A percentile compares a stretch with the other conserved stretches of the same genome.
phyloP scores from a whole-genome alignment of 345 rosid genomes.

The Linum usitatissimum region DNA sequence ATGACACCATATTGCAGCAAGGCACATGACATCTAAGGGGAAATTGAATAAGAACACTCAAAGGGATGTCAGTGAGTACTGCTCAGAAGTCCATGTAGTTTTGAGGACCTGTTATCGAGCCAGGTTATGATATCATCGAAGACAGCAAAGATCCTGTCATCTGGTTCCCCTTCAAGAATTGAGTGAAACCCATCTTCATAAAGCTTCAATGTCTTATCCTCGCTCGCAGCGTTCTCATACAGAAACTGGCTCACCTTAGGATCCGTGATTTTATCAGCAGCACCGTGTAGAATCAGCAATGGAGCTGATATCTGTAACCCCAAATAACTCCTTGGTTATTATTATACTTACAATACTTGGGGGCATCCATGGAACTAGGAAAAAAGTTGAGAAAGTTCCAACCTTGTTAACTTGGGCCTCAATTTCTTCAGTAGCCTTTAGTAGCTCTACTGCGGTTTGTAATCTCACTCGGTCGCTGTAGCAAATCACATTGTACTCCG shows the following conservation, averaged over 20 bases:
- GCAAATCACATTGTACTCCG: slow-evolving; percentile 63
- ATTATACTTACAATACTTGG: slow-evolving; percentile 15
- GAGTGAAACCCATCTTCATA: slow-evolving; percentile 80
- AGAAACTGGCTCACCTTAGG: slow-evolving; percentile 73
- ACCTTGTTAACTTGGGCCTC: slow-evolving; percentile 64
- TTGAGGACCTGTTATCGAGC: slow-evolving; percentile 48
- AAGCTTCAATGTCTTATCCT: slow-evolving; percentile 75
- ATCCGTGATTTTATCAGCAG: slow-evolving; percentile 80
- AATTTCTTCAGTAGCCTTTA: slow-evolving; percentile 59
- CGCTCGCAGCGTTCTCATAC: slow-evolving; percentile 55
- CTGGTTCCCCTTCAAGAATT: slow-evolving; percentile 90
- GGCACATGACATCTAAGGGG: no score
- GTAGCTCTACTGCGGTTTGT: slow-evolving; percentile 69
- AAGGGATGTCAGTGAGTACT: no score
- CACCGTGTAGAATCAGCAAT: slow-evolving; percentile 77
- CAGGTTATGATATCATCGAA: slow-evolving; percentile 56
- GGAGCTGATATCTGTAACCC: slow-evolving; percentile 71
- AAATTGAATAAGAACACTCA: no score
- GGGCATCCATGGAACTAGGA: slow-evolving; percentile 33
- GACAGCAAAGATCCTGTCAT: slow-evolving; percentile 45
- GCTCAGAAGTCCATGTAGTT: no score
- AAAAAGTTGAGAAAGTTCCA: slow-evolving; percentile 1
- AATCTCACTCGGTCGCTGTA: slow-evolving; percentile 49
- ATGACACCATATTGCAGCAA: no score
- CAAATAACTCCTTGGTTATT: not conserved